Percentiles rank a stretch among this genome's conserved stretches.
Conservation (phyloP, 2,329 filamentous ascomycete species). For the Phoma sp. region DNA sequence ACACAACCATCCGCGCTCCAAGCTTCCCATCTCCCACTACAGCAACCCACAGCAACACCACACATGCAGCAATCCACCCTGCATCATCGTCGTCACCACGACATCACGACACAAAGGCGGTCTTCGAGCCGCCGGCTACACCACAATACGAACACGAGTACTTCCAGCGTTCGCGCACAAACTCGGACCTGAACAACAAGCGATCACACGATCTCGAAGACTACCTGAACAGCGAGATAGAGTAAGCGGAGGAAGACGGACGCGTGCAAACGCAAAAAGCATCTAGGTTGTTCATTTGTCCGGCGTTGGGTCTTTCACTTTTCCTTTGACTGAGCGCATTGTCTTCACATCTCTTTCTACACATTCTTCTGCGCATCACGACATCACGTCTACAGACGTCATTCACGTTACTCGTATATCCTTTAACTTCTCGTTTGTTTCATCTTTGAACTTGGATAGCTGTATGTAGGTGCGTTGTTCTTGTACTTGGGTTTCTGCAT, state of each 20-base stretch:
- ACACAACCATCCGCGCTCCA: constrained; percentile 41
- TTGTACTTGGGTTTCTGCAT: neutral
- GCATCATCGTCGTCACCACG: neutral
- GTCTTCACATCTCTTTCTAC: too few species aligned
- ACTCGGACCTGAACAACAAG: constrained; percentile 8
- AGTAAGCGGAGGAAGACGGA: constrained; percentile 15
- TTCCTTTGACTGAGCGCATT: too few species aligned
- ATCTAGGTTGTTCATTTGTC: constrained; percentile 10
- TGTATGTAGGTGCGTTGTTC: neutral
- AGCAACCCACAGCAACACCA: neutral
- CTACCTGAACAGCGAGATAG: constrained; percentile 14
- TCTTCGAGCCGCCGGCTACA: constrained; percentile 12
- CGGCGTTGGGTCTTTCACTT: neutral
- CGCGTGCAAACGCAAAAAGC: constrained; percentile 18
- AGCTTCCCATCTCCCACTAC: constrained; percentile 27
- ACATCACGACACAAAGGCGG: constrained; percentile 13
- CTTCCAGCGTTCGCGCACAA: constrained; percentile 7
- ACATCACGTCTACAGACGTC: neutral
- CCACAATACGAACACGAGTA: constrained; percentile 18
- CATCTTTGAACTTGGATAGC: neutral
- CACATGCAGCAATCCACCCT: neutral
- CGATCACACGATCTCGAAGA: constrained; percentile 11
- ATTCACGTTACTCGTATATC: neutral
- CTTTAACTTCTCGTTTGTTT: constrained; percentile 10
- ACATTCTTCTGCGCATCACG: neutral